Evolutionary conservation across 805 yeast genomes (phyloP), one percentile per base, ranked within the genome.

Genomic region (Priceomyces castillae): DNA sequence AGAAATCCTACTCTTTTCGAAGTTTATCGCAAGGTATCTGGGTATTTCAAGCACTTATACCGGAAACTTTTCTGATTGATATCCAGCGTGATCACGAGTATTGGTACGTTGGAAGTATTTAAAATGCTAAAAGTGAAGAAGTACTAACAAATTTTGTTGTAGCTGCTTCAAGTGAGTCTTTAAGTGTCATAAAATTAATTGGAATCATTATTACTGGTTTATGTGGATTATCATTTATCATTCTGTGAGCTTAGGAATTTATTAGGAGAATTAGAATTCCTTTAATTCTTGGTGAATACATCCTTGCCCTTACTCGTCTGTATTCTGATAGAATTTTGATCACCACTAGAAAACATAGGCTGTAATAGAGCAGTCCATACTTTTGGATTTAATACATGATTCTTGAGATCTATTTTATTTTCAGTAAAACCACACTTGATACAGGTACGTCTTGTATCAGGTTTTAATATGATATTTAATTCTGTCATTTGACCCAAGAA

Each of bases 361-460:
- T 48, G 47, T 14, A 60, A 37, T 7, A 59, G 34, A 7, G 46
- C 42, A 7, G 39, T 25, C 65, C 65, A 60, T 31, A 56, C 55
- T 4, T 28, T 23, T 2, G 26, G 30, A 3, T 49, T 39, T 20
- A 55, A 35, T 46, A n/a, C 31, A 31, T 30, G 42, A 9, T 36
- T 17, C n/a, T 38, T 26, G n/a, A 35, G 20, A 37, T 34, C 41
- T 2, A 28, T 22, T 12, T 50, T 48, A 16, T 41, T 39, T 18
- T 51, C 49, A 28, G 49, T 49, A 33, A 49, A 47, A 2, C 73
- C 73, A 53, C 73, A 68, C n/a, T 57, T 63, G 12, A 50, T 52
- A 50, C 73, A 68, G 1, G 65, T 58, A 28, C 56, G 58, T 25
- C 39, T 48, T 1, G 54, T 56, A 12, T 50, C 50, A 31, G 64